Conservation (phyloP, 1,284 basidiomycete genomes). For the Pterulicium gracile region DNA sequence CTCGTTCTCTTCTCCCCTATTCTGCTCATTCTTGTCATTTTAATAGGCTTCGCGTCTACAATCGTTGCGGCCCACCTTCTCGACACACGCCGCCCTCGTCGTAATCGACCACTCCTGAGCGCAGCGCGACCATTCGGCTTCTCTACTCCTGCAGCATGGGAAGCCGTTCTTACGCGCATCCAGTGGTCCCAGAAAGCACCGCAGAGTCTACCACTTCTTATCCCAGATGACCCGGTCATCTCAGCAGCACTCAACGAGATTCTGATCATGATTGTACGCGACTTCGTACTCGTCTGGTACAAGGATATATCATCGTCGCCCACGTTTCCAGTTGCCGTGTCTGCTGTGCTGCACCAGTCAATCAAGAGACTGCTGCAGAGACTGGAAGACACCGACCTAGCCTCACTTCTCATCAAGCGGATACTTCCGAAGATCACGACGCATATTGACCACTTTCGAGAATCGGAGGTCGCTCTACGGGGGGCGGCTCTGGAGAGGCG, state of each 20-base stretch:
- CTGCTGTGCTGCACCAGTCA: constrained; percentile 61
- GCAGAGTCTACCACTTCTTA: constrained; percentile 49
- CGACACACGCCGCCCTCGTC: constrained; percentile 29
- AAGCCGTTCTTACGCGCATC: constrained; percentile 72
- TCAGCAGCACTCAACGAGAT: constrained; percentile 67
- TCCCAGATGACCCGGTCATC: constrained; percentile 50
- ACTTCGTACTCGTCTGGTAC: constrained; percentile 86
- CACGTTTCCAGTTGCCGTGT: constrained; percentile 81
- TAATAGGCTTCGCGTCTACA: constrained; percentile 39
- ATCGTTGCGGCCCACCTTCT: constrained; percentile 42
- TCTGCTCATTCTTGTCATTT: constrained; percentile 29
- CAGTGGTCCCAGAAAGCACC: constrained; percentile 70
- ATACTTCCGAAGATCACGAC: constrained; percentile 81
- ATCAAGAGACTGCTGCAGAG: constrained; percentile 48
- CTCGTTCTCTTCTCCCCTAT: constrained; percentile 50
- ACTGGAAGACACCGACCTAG: constrained; percentile 55
- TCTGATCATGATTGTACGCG: constrained; percentile 67
- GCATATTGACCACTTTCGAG: constrained; percentile 86
- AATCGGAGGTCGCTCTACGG: constrained; percentile 76
- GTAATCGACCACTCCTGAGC: constrained; percentile 27
- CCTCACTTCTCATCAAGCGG: constrained; percentile 71
- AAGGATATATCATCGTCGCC: constrained; percentile 72
- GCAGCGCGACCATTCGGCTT: constrained; percentile 68
- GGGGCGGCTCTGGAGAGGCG: constrained; percentile 68
- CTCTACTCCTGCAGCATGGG: constrained; percentile 87